Conservation (phyloP, 352 stramenopile genomes). For the Globisporangium polare region DNA sequence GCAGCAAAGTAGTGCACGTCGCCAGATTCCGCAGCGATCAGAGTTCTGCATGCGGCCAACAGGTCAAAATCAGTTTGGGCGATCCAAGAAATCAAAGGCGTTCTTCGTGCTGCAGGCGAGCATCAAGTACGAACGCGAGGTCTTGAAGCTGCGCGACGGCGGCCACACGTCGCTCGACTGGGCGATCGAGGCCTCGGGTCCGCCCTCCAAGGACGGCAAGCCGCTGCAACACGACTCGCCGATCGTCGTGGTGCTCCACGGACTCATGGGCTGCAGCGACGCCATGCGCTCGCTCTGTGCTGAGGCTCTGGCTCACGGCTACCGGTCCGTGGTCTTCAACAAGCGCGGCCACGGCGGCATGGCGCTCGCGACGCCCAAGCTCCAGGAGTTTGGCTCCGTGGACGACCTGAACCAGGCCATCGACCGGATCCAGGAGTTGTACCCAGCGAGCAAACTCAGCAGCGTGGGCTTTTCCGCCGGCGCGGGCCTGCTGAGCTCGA, state of each 20-base stretch:
- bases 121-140: slow-evolving; percentile 52
- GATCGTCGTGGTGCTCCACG: slow-evolving; percentile 62
- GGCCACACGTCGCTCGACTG: slow-evolving; percentile 69
- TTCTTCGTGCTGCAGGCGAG: slow-evolving; percentile 57
- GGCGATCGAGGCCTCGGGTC: slow-evolving; percentile 33
- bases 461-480: slow-evolving; percentile 71
- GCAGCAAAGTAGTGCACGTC: too few relatives aligned
- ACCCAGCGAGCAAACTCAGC: slow-evolving; percentile 42
- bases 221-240: slow-evolving; percentile 27
- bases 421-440: slow-evolving; percentile 37
- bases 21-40: too few relatives aligned
- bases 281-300: slow-evolving; percentile 60
- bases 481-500: slow-evolving; percentile 61
- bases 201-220: neutral
- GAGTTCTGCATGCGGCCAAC: too few relatives aligned
- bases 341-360: slow-evolving; percentile 76
- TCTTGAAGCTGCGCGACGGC: slow-evolving; percentile 51
- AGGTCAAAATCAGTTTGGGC: too few relatives aligned
- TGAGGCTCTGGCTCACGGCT: slow-evolving; percentile 51
- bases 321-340: slow-evolving; percentile 81
- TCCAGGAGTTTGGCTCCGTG: slow-evolving; percentile 72
- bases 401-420: slow-evolving; percentile 55
- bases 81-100: too few relatives aligned
- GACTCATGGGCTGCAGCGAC: slow-evolving; percentile 56
- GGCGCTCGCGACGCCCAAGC: slow-evolving; percentile 51